Percentiles rank a stretch among this genome's conserved stretches.
phyloP scores from a whole-genome alignment of 73 alveolate genomes.

The Paraurostyla sp. region DNA sequence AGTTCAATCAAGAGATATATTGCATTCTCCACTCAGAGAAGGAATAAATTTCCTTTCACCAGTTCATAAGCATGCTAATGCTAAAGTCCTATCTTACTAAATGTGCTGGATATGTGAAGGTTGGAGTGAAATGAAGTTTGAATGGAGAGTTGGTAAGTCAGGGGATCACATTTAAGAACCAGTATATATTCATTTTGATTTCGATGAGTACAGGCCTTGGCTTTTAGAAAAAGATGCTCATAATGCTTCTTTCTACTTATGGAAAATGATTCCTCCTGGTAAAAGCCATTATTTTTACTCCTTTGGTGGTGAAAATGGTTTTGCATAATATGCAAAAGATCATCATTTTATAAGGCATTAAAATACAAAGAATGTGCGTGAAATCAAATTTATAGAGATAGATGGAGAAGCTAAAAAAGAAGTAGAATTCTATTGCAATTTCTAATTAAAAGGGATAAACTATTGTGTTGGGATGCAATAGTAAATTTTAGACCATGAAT shows the following conservation, averaged over 20 bases:
- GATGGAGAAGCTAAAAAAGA: slow-evolving; percentile 56
- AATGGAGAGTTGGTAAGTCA: slow-evolving; percentile 36
- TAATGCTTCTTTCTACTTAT: neutral
- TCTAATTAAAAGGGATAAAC: neutral
- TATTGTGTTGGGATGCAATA: neutral
- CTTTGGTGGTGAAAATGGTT: slow-evolving; percentile 35
- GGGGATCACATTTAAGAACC: slow-evolving; percentile 42
- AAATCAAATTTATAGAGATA: slow-evolving; percentile 45
- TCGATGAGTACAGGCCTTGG: slow-evolving; percentile 71
- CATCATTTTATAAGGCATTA: neutral
- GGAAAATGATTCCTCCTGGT: slow-evolving; percentile 71
- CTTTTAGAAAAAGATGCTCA: slow-evolving; percentile 38
- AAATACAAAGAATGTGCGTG: slow-evolving; percentile 1
- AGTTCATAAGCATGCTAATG: slow-evolving; percentile 3
- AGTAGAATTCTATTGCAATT: slow-evolving; percentile 12
- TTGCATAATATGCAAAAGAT: slow-evolving; percentile 36
- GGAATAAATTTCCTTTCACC: slow-evolving; percentile 11
- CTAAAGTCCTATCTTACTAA: slow-evolving; percentile 12
- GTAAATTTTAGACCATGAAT: slow-evolving; percentile 41
- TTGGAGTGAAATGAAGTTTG: slow-evolving; percentile 67
- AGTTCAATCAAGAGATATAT: slow-evolving; percentile 40
- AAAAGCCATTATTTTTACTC: slow-evolving; percentile 45
- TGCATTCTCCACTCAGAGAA: slow-evolving; percentile 34
- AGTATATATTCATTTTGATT: slow-evolving; percentile 64
- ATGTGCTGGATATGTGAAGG: slow-evolving; percentile 80